A percentile compares a stretch with the other conserved stretches of the same genome.
These are phyloP conservation scores for Panellus pusillus DNA, from an alignment of 768 basidiomycete genomes.

Conservation along the genomic window DNA sequence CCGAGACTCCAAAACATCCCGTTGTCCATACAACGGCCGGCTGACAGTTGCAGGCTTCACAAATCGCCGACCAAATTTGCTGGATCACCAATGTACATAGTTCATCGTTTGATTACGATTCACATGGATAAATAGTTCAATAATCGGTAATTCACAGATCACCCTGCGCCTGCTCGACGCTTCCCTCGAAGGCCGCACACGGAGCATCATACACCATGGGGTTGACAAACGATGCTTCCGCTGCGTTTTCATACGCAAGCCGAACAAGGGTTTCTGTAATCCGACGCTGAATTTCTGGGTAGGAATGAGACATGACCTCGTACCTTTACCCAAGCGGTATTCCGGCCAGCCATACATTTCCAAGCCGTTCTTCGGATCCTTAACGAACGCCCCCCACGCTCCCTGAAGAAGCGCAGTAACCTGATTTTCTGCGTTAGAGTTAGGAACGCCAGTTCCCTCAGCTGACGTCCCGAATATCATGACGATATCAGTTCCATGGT, in stretches of 20 bases:
- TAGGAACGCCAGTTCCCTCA: slow-evolving; percentile 5
- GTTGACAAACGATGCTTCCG: background rate
- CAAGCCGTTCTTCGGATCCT: slow-evolving; percentile 6
- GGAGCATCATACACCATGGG: slow-evolving; percentile 10
- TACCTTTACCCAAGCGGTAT: slow-evolving; percentile 4
- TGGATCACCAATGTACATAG: too few species aligned
- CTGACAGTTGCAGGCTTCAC: too few species aligned
- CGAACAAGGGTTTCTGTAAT: slow-evolving; percentile 8
- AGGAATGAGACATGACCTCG: background rate
- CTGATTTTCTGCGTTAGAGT: background rate
- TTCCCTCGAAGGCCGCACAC: slow-evolving; percentile 7
- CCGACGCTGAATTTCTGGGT: background rate
- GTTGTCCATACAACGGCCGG: too few species aligned
- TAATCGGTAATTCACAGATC: slow-evolving; percentile 1
- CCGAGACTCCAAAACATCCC: too few species aligned
- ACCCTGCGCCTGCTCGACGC: slow-evolving; percentile 6
- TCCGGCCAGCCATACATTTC: slow-evolving; percentile 4
- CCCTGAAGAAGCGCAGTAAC: slow-evolving; percentile 3
- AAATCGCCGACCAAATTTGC: too few species aligned
- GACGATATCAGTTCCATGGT: slow-evolving; percentile 8
- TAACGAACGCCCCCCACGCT: slow-evolving; percentile 11
- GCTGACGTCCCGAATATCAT: slow-evolving; percentile 9
- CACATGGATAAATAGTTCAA: too few species aligned
- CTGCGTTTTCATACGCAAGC: slow-evolving; percentile 5
- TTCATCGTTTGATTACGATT: too few species aligned